Evolutionary conservation across 2,329 filamentous ascomycete genomes (phyloP).

Genomic region (Blastomyces percursus): DNA sequence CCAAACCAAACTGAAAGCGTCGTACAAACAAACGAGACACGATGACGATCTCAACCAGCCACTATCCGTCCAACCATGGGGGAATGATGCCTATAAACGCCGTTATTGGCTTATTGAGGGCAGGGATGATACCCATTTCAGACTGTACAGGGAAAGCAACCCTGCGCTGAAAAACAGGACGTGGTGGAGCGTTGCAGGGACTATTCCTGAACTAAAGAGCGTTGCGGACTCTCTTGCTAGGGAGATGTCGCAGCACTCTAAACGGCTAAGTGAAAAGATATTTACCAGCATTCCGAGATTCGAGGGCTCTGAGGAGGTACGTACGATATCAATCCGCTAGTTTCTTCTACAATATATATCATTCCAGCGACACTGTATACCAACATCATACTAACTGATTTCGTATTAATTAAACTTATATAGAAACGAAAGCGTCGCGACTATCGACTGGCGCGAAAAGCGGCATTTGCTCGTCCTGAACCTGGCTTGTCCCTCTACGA

Average conservation of each 20-base stretch:
- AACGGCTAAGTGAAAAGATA: constrained; percentile 67
- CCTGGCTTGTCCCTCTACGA: constrained; percentile 90
- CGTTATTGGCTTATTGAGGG: constrained; percentile 92
- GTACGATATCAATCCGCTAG: constrained; percentile 2
- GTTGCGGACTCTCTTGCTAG: constrained; percentile 66
- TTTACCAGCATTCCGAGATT: constrained; percentile 72
- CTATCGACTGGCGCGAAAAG: constrained; percentile 75
- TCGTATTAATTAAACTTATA: constrained; percentile 8
- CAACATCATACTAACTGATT: constrained; percentile 11
- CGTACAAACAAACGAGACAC: constrained; percentile 78
- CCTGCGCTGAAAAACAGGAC: constrained; percentile 60
- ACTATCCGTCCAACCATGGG: constrained; percentile 82
- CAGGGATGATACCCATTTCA: constrained; percentile 83
- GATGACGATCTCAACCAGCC: constrained; percentile 72
- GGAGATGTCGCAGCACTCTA: constrained; percentile 73
- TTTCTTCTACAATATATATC: background rate
- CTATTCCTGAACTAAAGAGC: constrained; percentile 70
- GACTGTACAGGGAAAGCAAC: constrained; percentile 89
- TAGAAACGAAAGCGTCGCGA: constrained; percentile 89
- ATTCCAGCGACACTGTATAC: background rate
- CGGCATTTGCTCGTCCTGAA: constrained; percentile 77
- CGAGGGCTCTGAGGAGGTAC: constrained; percentile 75
- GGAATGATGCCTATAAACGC: constrained; percentile 76
- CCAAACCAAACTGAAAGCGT: constrained; percentile 69
- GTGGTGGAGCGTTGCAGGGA: constrained; percentile 89